phyloP scores from a whole-genome alignment of 345 rosid species.

The Sisymbrium altissimum region DNA sequence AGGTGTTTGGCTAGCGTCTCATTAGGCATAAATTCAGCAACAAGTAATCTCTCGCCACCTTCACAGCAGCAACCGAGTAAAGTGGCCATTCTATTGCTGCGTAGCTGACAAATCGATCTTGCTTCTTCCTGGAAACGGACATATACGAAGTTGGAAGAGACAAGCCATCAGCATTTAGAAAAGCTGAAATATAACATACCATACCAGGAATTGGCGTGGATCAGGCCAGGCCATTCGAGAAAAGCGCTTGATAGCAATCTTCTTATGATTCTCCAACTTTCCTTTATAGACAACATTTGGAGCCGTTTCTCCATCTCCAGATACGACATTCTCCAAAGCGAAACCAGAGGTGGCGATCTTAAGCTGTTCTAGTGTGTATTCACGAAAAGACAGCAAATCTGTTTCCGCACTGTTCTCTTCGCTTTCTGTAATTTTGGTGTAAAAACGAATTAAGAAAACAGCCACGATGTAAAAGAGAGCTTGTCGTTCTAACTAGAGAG shows the following conservation, averaged over 20 bases:
- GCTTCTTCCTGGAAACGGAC: constrained; percentile 65
- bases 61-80: constrained; percentile 82
- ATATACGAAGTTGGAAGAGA: background rate
- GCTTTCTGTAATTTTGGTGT: constrained; percentile 34
- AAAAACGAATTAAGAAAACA: background rate
- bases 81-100: constrained; percentile 65
- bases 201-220: constrained; percentile 71
- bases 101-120: constrained; percentile 66
- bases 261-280: constrained; percentile 55
- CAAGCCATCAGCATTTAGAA: background rate
- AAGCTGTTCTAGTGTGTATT: constrained; percentile 64
- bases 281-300: constrained; percentile 86
- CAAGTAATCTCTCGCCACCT: constrained; percentile 71
- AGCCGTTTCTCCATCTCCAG: constrained; percentile 77
- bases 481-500: background rate
- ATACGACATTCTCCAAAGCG: constrained; percentile 69
- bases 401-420: constrained; percentile 38
- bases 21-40: constrained; percentile 80
- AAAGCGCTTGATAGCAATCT: constrained; percentile 81
- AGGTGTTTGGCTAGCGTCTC: constrained; percentile 88
- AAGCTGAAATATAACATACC: background rate
- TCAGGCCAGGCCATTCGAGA: constrained; percentile 82
- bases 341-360: constrained; percentile 77
- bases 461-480: background rate
- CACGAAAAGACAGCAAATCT: constrained; percentile 43